A percentile compares a stretch with the other conserved stretches of the same genome.
These are phyloP conservation scores for Suillus tomentosus DNA, from an alignment of 768 basidiomycete species.

Conservation along the genomic window DNA sequence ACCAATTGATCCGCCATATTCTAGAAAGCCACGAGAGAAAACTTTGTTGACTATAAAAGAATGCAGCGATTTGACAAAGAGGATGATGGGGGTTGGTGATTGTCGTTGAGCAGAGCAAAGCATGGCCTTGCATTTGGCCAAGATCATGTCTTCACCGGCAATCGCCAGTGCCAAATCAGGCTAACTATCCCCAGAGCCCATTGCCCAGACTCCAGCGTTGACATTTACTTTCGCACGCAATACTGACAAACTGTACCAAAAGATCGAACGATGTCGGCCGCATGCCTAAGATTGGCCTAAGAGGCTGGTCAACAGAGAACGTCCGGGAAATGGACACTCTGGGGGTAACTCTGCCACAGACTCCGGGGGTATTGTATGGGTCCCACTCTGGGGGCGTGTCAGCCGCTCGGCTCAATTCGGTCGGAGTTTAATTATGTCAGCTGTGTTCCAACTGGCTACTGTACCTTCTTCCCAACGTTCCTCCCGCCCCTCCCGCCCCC, in stretches of 20 bases:
- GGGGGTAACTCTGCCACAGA: no score
- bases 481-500: no score
- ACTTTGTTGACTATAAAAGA: background rate
- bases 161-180: slow-evolving; percentile 34
- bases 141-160: slow-evolving; percentile 30
- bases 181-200: slow-evolving; percentile 13
- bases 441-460: no score
- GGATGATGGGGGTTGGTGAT: slow-evolving; percentile 10
- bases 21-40: slow-evolving; percentile 17
- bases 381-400: no score
- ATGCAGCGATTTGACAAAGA: slow-evolving; percentile 8
- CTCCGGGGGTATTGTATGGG: no score
- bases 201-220: background rate
- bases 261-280: background rate
- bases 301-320: background rate
- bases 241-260: no score
- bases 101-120: slow-evolving; percentile 16
- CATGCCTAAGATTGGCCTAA: background rate
- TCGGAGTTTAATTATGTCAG: no score
- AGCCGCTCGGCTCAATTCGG: no score
- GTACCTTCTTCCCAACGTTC: no score
- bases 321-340: no score
- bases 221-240: background rate
- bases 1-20: slow-evolving; percentile 63
- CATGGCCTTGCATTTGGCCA: slow-evolving; percentile 11